phyloP scores from a whole-genome alignment of 192 early-diverging fungal species.

The Martensiomyces pterosporus region DNA sequence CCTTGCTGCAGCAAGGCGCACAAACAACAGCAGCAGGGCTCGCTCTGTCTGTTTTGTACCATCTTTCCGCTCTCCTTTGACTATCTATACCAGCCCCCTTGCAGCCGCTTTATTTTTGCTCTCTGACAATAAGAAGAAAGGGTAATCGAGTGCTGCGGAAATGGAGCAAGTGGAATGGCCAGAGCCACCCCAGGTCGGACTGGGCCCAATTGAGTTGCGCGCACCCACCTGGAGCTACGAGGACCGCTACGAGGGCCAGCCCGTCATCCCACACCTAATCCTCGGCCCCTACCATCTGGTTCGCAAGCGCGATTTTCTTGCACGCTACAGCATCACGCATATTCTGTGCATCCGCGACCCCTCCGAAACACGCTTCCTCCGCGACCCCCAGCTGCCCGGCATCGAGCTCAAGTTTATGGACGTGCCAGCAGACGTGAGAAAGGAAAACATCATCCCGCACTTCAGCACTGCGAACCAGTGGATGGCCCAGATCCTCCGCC shows the following conservation, averaged over 20 bases:
- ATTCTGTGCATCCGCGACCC: slow-evolving; percentile 72
- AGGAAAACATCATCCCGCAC: slow-evolving; percentile 73
- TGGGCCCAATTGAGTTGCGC: slow-evolving; percentile 21
- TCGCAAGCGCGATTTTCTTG: slow-evolving; percentile 55
- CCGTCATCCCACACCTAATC: slow-evolving; percentile 52
- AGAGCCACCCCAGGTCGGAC: slow-evolving; percentile 13
- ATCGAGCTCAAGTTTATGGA: slow-evolving; percentile 65
- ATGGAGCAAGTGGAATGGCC: slow-evolving; percentile 24
- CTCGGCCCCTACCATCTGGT: slow-evolving; percentile 77
- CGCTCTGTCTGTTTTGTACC: no score
- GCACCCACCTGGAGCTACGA: slow-evolving; percentile 35
- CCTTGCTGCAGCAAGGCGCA: no score
- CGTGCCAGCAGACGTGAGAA: slow-evolving; percentile 73
- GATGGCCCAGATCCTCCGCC: slow-evolving; percentile 48
- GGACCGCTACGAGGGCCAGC: slow-evolving; percentile 36
- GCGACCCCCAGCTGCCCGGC: slow-evolving; percentile 49
- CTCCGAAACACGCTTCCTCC: slow-evolving; percentile 62
- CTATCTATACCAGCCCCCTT: no score
- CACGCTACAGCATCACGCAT: slow-evolving; percentile 63
- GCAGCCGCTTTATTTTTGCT: no score
- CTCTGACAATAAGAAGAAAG: no score
- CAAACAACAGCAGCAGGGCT: no score
- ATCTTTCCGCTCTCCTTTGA: no score
- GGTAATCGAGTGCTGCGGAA: neutral
- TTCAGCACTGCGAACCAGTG: slow-evolving; percentile 62